These are phyloP conservation scores for Aspergillus oerlinghausenensis DNA, from an alignment of 2,329 filamentous ascomycete genomes.

Conservation along the genomic window DNA sequence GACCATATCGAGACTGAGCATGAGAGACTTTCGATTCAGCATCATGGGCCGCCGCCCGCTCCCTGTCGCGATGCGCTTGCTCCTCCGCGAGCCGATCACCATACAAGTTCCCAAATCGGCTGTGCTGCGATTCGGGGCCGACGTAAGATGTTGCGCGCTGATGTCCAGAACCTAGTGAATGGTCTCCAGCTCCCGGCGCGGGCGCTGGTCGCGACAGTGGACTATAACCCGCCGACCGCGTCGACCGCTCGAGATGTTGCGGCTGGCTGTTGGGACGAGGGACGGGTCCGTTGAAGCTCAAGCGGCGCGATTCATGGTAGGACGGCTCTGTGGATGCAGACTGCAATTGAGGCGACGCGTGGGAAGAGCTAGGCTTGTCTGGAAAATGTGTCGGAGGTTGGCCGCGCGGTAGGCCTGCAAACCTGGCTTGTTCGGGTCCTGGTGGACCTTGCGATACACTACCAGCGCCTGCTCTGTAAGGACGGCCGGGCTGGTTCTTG, in stretches of 20 bases:
- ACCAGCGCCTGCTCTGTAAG: slow-evolving; percentile 36
- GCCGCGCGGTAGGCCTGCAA: slow-evolving; percentile 27
- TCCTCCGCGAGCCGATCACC: slow-evolving; percentile 35
- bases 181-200: slow-evolving; percentile 18
- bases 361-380: slow-evolving; percentile 31
- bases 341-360: slow-evolving; percentile 32
- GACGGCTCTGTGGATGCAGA: slow-evolving; percentile 30
- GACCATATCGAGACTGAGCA: slow-evolving; percentile 25
- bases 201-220: slow-evolving; percentile 27
- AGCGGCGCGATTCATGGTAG: slow-evolving; percentile 35
- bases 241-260: slow-evolving; percentile 31
- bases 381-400: slow-evolving; percentile 30
- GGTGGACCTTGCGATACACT: slow-evolving; percentile 20
- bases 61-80: slow-evolving; percentile 30
- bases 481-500: slow-evolving; percentile 36
- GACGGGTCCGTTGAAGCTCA: slow-evolving; percentile 41
- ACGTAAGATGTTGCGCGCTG: slow-evolving; percentile 27
- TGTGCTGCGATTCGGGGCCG: slow-evolving; percentile 27
- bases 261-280: slow-evolving; percentile 41
- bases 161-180: slow-evolving; percentile 18
- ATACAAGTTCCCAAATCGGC: slow-evolving; percentile 30
- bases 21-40: slow-evolving; percentile 26
- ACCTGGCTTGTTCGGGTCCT: slow-evolving; percentile 29
- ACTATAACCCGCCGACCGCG: slow-evolving; percentile 32
- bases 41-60: slow-evolving; percentile 26